Conservation (phyloP, 331 rosid genomes). For the Pyrus hybrid region DNA sequence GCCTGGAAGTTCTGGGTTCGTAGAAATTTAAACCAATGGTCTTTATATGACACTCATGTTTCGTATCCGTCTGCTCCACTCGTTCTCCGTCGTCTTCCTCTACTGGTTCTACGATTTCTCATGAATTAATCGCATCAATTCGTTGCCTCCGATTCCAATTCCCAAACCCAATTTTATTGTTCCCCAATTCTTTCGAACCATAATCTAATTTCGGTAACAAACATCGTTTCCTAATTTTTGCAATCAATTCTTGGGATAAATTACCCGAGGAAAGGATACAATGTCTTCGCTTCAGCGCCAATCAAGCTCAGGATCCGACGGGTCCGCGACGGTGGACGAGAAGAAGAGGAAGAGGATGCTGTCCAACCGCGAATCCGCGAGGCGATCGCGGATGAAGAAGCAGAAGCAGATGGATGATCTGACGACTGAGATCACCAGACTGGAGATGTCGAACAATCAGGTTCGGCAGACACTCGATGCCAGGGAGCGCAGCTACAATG, state of each 20-base stretch:
- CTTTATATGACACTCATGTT: slow-evolving; percentile 55
- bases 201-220: not conserved
- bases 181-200: not conserved
- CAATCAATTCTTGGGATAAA: not conserved
- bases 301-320: slow-evolving; percentile 71
- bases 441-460: slow-evolving; percentile 40
- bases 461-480: slow-evolving; percentile 35
- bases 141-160: not conserved
- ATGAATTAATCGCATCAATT: slow-evolving; percentile 31
- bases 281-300: slow-evolving; percentile 55
- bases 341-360: slow-evolving; percentile 90
- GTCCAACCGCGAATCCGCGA: slow-evolving; percentile 88
- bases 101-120: slow-evolving; percentile 99
- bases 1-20: slow-evolving; percentile 2
- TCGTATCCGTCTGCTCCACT: slow-evolving; percentile 76
- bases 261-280: not conserved
- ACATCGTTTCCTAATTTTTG: not conserved
- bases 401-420: slow-evolving; percentile 85
- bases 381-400: slow-evolving; percentile 87
- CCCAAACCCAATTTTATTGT: slow-evolving; percentile 6
- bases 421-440: slow-evolving; percentile 38
- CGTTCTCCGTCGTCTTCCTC: slow-evolving; percentile 86
- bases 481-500: slow-evolving; percentile 51
- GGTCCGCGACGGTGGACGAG: slow-evolving; percentile 42
- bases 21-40: slow-evolving; percentile 34